Conservation (phyloP, 2,329 filamentous ascomycete genomes). For the Lizonia empirigonia region DNA sequence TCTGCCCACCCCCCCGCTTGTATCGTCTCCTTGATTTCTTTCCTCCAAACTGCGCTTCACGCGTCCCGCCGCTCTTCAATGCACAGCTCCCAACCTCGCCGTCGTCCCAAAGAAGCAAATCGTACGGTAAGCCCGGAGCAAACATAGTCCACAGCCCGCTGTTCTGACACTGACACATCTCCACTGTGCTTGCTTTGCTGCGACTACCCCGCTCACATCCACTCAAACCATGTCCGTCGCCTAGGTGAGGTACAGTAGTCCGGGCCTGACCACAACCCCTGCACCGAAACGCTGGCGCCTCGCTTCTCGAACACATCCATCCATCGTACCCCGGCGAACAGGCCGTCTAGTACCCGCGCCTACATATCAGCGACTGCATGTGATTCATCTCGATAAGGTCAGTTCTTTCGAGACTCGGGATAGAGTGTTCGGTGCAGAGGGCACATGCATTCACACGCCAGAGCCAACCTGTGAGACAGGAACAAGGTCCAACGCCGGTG, state of each 20-base stretch:
- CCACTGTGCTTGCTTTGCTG: slow-evolving; percentile 1
- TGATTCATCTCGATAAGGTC: slow-evolving; percentile 8
- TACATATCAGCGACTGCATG: slow-evolving; percentile 12
- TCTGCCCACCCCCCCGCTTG: neutral
- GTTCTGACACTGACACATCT: neutral
- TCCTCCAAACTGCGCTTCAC: slow-evolving; percentile 3
- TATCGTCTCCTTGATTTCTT: too few relatives aligned
- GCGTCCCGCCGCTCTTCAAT: slow-evolving; percentile 1
- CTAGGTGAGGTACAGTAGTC: neutral
- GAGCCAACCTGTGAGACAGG: neutral
- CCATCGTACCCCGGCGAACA: neutral
- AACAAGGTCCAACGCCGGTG: neutral
- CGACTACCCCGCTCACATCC: slow-evolving; percentile 4
- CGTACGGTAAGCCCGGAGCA: slow-evolving; percentile 2
- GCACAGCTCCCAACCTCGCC: neutral
- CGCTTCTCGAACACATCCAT: slow-evolving; percentile 8
- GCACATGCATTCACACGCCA: neutral
- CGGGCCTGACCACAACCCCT: neutral
- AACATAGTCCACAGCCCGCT: neutral
- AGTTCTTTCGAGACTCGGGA: neutral
- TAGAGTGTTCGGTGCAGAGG: slow-evolving; percentile 6
- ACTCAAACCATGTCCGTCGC: neutral
- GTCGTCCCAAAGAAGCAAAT: slow-evolving; percentile 13
- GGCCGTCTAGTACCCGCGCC: slow-evolving; percentile 7
- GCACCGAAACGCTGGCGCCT: slow-evolving; percentile 9